Percentiles rank a stretch among this genome's conserved stretches.
phyloP scores from a whole-genome alignment of 1,139 yeast genomes.

The Magnusiomyces tetraspermus region DNA sequence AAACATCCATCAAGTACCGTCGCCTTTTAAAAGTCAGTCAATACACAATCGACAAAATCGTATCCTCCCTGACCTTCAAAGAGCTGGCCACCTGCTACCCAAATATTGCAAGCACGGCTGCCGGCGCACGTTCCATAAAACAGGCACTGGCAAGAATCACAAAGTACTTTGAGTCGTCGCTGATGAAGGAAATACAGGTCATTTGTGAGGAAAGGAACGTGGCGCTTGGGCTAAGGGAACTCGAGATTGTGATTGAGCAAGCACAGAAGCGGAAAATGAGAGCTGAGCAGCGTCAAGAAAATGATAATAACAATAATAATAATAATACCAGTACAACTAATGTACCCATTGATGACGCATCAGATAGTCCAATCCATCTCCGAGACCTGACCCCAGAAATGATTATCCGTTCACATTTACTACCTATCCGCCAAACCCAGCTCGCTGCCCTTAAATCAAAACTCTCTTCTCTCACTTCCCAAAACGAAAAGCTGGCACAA shows the following conservation, averaged over 20 bases:
- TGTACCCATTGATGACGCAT: slow-evolving; percentile 13
- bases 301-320: not conserved
- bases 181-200: slow-evolving; percentile 53
- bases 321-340: not conserved
- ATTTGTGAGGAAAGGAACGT: slow-evolving; percentile 58
- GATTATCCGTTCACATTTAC: slow-evolving; percentile 26
- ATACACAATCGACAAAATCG: slow-evolving; percentile 63
- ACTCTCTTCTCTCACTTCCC: slow-evolving; percentile 12
- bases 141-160: slow-evolving; percentile 54
- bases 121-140: slow-evolving; percentile 45
- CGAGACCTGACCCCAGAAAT: slow-evolving; percentile 28
- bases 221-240: slow-evolving; percentile 46
- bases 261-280: slow-evolving; percentile 37
- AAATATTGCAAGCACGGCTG: slow-evolving; percentile 39
- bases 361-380: slow-evolving; percentile 23
- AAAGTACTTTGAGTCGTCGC: slow-evolving; percentile 50
- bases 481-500: not conserved
- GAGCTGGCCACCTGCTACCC: slow-evolving; percentile 63
- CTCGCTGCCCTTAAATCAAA: slow-evolving; percentile 20
- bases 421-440: slow-evolving; percentile 19
- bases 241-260: slow-evolving; percentile 53
- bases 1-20: slow-evolving; percentile 40
- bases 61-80: slow-evolving; percentile 50
- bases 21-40: slow-evolving; percentile 47
- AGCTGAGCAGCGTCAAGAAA: not conserved